Percentiles rank a stretch among this genome's conserved stretches.
Evolutionary conservation across 805 yeast species (phyloP).

Genomic region (Lipomyces orientalis): DNA sequence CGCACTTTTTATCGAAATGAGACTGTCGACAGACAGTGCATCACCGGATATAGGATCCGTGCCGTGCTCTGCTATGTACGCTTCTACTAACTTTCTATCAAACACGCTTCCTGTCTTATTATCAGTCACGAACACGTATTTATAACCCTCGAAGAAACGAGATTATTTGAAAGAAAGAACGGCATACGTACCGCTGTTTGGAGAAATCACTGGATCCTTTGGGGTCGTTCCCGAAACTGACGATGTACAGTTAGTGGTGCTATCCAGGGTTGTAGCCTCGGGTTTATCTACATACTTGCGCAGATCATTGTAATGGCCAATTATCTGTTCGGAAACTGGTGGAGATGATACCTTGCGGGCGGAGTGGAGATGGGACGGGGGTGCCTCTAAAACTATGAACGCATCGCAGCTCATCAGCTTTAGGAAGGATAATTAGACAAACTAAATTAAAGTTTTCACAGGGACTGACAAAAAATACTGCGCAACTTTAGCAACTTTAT

Average conservation of each 20-base stretch:
- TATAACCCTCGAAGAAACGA: background rate
- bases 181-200: conserved; percentile 32
- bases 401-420: no score
- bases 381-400: no score
- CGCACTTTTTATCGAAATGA: conserved; percentile 52
- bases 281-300: background rate
- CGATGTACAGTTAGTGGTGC: background rate
- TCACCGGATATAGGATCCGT: conserved; percentile 79
- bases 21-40: conserved; percentile 61
- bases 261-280: background rate
- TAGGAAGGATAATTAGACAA: background rate
- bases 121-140: background rate
- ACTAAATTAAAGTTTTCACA: background rate
- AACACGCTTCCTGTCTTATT: conserved; percentile 66
- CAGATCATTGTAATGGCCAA: conserved; percentile 7
- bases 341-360: background rate
- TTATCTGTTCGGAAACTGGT: background rate
- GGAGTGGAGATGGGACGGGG: no score
- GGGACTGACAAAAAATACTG: background rate
- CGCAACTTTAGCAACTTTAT: background rate
- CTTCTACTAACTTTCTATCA: conserved; percentile 64
- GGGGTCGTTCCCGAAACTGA: conserved; percentile 33
- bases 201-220: conserved; percentile 30
- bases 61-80: conserved; percentile 67
- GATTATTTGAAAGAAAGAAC: background rate